Conservation (phyloP, 2,329 filamentous ascomycete genomes). For the Eutypa lata region DNA sequence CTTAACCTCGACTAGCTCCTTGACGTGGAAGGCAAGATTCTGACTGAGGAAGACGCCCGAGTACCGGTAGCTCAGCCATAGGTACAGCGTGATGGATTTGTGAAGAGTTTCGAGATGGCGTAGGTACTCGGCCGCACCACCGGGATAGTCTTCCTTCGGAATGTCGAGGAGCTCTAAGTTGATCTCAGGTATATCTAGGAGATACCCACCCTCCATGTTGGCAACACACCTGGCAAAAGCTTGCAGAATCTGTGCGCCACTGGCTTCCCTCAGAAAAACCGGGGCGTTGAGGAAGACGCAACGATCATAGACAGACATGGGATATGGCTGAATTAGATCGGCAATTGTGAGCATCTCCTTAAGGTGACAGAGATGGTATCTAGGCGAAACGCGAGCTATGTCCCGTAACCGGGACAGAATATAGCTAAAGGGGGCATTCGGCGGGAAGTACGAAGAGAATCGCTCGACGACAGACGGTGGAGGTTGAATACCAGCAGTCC, state of each 20-base stretch:
- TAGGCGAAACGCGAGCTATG: slow-evolving; percentile 58
- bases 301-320: slow-evolving; percentile 70
- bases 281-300: slow-evolving; percentile 75
- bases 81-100: slow-evolving; percentile 76
- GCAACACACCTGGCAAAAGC: slow-evolving; percentile 70
- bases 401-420: slow-evolving; percentile 74
- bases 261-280: slow-evolving; percentile 49
- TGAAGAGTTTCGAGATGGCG: slow-evolving; percentile 73
- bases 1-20: slow-evolving; percentile 70
- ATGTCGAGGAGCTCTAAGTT: slow-evolving; percentile 73
- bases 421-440: slow-evolving; percentile 76
- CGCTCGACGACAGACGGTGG: slow-evolving; percentile 66
- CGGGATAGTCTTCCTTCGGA: slow-evolving; percentile 38
- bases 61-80: slow-evolving; percentile 92
- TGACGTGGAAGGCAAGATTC: slow-evolving; percentile 73
- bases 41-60: slow-evolving; percentile 75
- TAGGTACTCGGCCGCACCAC: slow-evolving; percentile 55
- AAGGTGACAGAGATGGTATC: slow-evolving; percentile 69
- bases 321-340: slow-evolving; percentile 69
- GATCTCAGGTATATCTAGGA: slow-evolving; percentile 69
- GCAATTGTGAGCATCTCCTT: slow-evolving; percentile 63
- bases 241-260: slow-evolving; percentile 49
- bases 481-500: slow-evolving; percentile 70
- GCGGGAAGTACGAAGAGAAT: slow-evolving; percentile 80
- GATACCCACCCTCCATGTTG: slow-evolving; percentile 59